Base-by-base conservation (phyloP, 1,284 basidiomycete species). In the Austroboletus niveus region DNA sequence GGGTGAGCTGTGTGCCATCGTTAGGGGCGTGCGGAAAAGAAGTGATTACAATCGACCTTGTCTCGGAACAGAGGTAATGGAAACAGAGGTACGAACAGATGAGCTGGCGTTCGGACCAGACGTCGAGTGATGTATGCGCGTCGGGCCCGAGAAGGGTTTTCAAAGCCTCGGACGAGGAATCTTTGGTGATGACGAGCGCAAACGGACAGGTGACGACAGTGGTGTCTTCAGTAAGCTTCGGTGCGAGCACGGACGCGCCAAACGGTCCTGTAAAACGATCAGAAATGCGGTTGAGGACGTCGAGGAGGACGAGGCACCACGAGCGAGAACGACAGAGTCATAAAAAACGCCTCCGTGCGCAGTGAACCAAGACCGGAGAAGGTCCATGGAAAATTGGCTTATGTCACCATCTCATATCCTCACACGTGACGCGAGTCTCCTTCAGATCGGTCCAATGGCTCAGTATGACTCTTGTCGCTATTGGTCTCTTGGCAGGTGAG, bases 171-270 rank as follows among this genome's bases (percentile, higher is more conserved):
- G 69, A 64, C 0, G 84, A 76, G 0, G 76, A 46, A 12, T 76
- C 68, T 1, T 82, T 77, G 0, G 90, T 92, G 52, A 95, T 79
- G 24, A 84, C 81, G 27, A 92, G 73, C 0, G 75, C 70, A 61
- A 92, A 88, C 0, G 93, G 92, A 60, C 88, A 89, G 0, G 85
- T 82, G 17, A 89, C 82, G 47, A 92, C 74, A 7, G 72, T 75
- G 4, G 76, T 72, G 52, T 89, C 82, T 0, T 72, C 58, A 8
- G 70, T 66, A 32, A 93, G 65, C 8, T 72, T 60, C 0, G 66
- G 66, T 1, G 91, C 79, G 51, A 82, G 68, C 39, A 89, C 74
- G 3, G 77, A 76, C 50, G 80, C 74, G 34, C 92, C 90, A 56
- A 73, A 79, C 36, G 66, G 54, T 55, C 71, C 81, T 81, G 45